phyloP scores from a whole-genome alignment of 345 rosid genomes.

The Gossypium mustelinum region DNA sequence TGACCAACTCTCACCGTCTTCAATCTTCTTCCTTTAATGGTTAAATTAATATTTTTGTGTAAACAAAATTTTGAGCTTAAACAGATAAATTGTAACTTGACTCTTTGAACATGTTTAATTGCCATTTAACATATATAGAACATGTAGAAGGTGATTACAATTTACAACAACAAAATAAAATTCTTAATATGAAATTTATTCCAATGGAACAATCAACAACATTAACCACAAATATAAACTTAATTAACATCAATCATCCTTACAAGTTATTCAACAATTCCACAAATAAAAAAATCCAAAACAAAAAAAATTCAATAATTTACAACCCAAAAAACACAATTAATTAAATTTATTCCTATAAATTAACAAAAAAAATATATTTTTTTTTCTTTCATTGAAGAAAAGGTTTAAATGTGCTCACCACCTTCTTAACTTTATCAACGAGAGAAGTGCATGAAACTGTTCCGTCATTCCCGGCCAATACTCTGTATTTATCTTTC shows the following conservation, averaged over 20 bases:
- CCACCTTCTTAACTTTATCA: conserved; percentile 49
- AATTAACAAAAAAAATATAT: neutral
- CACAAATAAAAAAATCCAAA: conserved; percentile 1
- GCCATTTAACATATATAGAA: too few relatives aligned
- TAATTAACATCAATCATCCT: neutral
- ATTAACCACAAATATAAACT: neutral
- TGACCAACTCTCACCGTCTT: too few relatives aligned
- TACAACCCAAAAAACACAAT: conserved; percentile 5
- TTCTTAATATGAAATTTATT: neutral
- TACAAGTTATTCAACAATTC: conserved; percentile 15
- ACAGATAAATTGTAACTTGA: too few relatives aligned
- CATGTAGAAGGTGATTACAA: too few relatives aligned
- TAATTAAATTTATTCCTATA: neutral
- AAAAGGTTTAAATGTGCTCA: conserved; percentile 60
- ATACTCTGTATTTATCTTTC: conserved; percentile 73
- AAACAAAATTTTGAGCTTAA: too few relatives aligned
- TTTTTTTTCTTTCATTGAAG: conserved; percentile 19
- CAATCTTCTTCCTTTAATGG: too few relatives aligned
- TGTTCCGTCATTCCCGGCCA: conserved; percentile 85
- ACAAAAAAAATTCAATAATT: conserved; percentile 1
- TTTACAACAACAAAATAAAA: neutral
- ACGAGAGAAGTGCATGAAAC: conserved; percentile 51
- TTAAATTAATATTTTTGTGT: too few relatives aligned
- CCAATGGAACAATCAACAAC: neutral
- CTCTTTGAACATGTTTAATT: too few relatives aligned